These are phyloP conservation scores for Aspergillus texensis DNA, from an alignment of 2,329 filamentous ascomycete genomes.

Conservation along the genomic window DNA sequence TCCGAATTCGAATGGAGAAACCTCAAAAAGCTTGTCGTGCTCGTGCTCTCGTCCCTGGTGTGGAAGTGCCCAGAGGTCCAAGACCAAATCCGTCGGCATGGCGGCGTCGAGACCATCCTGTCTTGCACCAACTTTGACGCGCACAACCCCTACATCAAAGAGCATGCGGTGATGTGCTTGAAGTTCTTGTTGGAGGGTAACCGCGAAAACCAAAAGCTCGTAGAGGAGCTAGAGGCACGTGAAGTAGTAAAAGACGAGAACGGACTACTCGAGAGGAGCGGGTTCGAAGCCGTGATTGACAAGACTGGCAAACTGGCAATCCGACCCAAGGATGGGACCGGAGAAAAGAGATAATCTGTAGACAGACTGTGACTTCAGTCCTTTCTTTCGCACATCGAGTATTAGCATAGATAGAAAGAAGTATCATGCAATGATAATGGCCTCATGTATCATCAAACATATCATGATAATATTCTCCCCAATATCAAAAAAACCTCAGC, in stretches of 20 bases:
- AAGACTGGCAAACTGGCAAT: slow-evolving; percentile 47
- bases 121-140: slow-evolving; percentile 91
- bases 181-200: slow-evolving; percentile 66
- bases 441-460: not conserved
- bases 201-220: slow-evolving; percentile 56
- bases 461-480: not conserved
- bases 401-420: not conserved
- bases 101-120: slow-evolving; percentile 83
- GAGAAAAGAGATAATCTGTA: not conserved
- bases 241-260: slow-evolving; percentile 46
- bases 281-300: slow-evolving; percentile 47
- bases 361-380: not conserved
- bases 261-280: slow-evolving; percentile 44
- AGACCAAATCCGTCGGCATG: slow-evolving; percentile 80
- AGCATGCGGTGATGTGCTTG: slow-evolving; percentile 85
- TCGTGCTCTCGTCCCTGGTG: slow-evolving; percentile 84
- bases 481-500: not conserved
- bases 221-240: slow-evolving; percentile 51
- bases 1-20: slow-evolving; percentile 74
- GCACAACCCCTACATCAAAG: slow-evolving; percentile 90
- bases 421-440: not conserved
- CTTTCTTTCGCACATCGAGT: not conserved
- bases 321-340: slow-evolving; percentile 34
- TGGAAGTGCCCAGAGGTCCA: slow-evolving; percentile 86
- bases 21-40: slow-evolving; percentile 88